Evolutionary conservation across 345 rosid species (phyloP).

Genomic region (Ceriops zippeliana): DNA sequence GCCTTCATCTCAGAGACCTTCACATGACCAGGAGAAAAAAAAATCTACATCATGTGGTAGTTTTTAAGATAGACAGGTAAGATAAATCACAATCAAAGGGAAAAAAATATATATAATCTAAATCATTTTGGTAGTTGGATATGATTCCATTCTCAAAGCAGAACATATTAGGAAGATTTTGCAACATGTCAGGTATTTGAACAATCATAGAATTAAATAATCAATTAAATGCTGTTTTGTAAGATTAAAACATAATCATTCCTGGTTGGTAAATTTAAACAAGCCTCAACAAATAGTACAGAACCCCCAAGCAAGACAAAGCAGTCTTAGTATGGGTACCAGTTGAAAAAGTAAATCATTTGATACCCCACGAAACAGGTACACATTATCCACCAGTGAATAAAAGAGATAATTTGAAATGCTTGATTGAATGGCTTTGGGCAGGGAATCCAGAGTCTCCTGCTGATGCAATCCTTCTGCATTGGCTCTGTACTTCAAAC

Average conservation of each 20-base stretch:
- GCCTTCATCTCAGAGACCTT: conserved; percentile 91
- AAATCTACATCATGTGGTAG: not conserved
- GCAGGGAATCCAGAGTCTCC: conserved; percentile 74
- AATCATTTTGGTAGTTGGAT: not conserved
- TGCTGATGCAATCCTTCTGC: conserved; percentile 91
- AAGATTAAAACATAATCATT: not conserved
- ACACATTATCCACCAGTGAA: conserved; percentile 64
- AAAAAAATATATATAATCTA: not conserved
- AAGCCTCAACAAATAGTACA: not conserved
- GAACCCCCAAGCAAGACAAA: conserved; percentile 9
- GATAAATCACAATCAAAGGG: not conserved
- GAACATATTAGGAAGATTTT: not conserved
- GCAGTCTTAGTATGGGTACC: conserved; percentile 38
- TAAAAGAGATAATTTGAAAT: conserved; percentile 70
- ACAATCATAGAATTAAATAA: too few species aligned
- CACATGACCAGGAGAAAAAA: not conserved
- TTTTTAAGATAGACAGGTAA: conserved; percentile 3
- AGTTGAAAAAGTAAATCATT: conserved; percentile 89
- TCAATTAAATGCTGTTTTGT: too few species aligned
- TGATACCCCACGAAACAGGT: conserved; percentile 84
- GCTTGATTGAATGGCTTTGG: conserved; percentile 87
- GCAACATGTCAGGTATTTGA: too few species aligned
- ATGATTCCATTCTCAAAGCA: not conserved
- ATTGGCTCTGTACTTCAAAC: conserved; percentile 75
- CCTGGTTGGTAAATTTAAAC: not conserved